These are phyloP conservation scores for Moesziomyces sp. DNA, from an alignment of 1,284 basidiomycete genomes.

Conservation along the genomic window DNA sequence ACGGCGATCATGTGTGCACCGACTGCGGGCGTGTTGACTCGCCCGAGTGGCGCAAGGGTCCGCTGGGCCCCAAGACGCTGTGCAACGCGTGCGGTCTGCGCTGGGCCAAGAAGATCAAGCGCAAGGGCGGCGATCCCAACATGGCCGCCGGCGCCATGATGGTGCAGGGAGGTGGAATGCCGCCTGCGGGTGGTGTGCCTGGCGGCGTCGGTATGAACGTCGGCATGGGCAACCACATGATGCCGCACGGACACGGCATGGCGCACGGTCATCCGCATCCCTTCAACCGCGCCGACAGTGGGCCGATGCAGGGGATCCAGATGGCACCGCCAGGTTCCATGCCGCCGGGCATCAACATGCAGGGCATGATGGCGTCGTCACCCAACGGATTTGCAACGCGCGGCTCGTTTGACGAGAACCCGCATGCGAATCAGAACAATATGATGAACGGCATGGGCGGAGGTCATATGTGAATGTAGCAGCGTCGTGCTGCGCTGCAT, in stretches of 20 bases:
- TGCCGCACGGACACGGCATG: constrained; percentile 22
- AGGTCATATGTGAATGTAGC: constrained; percentile 20
- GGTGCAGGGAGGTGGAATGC: constrained; percentile 21
- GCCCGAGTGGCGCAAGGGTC: constrained; percentile 66
- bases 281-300: constrained; percentile 39
- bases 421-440: constrained; percentile 20
- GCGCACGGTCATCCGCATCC: constrained; percentile 38
- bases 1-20: constrained; percentile 64
- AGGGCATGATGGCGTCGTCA: constrained; percentile 33
- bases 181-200: constrained; percentile 15
- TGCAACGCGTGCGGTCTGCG: constrained; percentile 65
- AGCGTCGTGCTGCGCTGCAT: no score
- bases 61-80: constrained; percentile 61
- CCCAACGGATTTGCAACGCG: constrained; percentile 31
- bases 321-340: constrained; percentile 35
- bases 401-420: constrained; percentile 36
- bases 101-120: constrained; percentile 65
- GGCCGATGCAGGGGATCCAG: constrained; percentile 32
- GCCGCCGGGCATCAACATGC: constrained; percentile 31
- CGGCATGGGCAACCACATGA: constrained; percentile 29
- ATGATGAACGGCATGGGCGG: constrained; percentile 32
- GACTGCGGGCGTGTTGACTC: constrained; percentile 65
- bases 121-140: constrained; percentile 58
- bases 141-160: constrained; percentile 32
- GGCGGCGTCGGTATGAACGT: constrained; percentile 23